Percentiles rank a stretch among this genome's conserved stretches.
These are phyloP conservation scores for Calvatia gigantea DNA, from an alignment of 768 basidiomycete species.

Conservation along the genomic window DNA sequence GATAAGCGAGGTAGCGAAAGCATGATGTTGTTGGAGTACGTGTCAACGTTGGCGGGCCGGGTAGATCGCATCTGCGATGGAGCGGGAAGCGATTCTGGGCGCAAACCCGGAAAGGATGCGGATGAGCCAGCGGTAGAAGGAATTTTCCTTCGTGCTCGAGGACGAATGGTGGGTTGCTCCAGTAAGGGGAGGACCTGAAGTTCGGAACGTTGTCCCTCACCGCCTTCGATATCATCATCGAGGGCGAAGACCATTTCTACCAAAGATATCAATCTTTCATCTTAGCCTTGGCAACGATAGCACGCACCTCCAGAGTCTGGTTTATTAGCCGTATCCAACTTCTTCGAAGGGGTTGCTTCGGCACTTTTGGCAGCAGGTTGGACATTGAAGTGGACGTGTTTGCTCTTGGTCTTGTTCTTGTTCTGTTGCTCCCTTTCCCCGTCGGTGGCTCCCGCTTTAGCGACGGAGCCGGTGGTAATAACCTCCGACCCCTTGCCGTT, in stretches of 20 bases:
- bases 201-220: slow-evolving; percentile 34
- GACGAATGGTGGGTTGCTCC: slow-evolving; percentile 35
- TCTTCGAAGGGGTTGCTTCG: neutral
- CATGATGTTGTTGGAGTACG: slow-evolving; percentile 31
- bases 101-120: slow-evolving; percentile 53
- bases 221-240: slow-evolving; percentile 54
- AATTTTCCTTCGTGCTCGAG: slow-evolving; percentile 26
- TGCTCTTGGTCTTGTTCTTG: slow-evolving; percentile 52
- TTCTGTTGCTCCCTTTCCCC: slow-evolving; percentile 8
- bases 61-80: slow-evolving; percentile 55
- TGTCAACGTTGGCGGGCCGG: slow-evolving; percentile 34
- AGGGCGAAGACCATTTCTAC: slow-evolving; percentile 69
- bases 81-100: slow-evolving; percentile 66
- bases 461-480: slow-evolving; percentile 16
- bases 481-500: slow-evolving; percentile 15
- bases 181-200: slow-evolving; percentile 35
- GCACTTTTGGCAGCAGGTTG: slow-evolving; percentile 47
- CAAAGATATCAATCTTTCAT: slow-evolving; percentile 9
- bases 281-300: slow-evolving; percentile 4
- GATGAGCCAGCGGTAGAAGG: slow-evolving; percentile 41
- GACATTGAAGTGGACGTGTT: slow-evolving; percentile 67
- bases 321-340: slow-evolving; percentile 1
- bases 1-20: slow-evolving; percentile 26
- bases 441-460: slow-evolving; percentile 16
- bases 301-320: slow-evolving; percentile 44